Conservation (phyloP, 2,329 filamentous ascomycete species). For the Aspergillus pseudotamarii region DNA sequence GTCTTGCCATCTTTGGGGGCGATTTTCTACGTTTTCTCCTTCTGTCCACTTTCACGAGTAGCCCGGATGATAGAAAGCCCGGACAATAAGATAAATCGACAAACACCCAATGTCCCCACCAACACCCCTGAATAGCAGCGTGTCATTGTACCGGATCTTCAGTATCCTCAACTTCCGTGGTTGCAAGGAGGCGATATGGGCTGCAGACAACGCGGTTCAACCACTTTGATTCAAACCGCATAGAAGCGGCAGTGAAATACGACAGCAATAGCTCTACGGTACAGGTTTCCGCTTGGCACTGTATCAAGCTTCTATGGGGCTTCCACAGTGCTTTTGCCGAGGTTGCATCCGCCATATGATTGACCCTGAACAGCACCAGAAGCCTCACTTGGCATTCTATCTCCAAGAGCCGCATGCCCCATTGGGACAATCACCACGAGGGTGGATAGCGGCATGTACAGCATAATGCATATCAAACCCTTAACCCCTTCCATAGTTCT, state of each 20-base stretch:
- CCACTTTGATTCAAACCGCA: not conserved
- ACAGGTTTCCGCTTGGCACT: not conserved
- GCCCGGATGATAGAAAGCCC: too few species aligned
- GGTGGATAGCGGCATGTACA: too few species aligned
- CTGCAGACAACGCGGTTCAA: not conserved
- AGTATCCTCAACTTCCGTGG: too few species aligned
- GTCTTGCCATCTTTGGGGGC: not conserved
- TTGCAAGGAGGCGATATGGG: not conserved
- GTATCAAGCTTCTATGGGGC: not conserved
- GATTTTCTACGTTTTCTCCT: not conserved
- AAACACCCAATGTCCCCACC: not conserved
- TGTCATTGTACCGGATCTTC: too few species aligned
- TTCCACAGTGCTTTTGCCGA: not conserved
- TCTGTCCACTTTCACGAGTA: not conserved
- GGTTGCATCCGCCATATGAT: not conserved
- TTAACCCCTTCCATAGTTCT: too few species aligned
- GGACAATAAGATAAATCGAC: not conserved
- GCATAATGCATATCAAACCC: too few species aligned
- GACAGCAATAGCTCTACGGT: not conserved
- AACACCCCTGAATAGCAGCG: not conserved
- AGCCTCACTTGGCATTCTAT: not conserved
- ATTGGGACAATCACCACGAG: too few species aligned
- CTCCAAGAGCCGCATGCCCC: not conserved
- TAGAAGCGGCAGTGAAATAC: not conserved
- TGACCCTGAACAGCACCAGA: not conserved